Conservation (phyloP, 768 basidiomycete genomes). For the Tylopilus cervinicoccineus region DNA sequence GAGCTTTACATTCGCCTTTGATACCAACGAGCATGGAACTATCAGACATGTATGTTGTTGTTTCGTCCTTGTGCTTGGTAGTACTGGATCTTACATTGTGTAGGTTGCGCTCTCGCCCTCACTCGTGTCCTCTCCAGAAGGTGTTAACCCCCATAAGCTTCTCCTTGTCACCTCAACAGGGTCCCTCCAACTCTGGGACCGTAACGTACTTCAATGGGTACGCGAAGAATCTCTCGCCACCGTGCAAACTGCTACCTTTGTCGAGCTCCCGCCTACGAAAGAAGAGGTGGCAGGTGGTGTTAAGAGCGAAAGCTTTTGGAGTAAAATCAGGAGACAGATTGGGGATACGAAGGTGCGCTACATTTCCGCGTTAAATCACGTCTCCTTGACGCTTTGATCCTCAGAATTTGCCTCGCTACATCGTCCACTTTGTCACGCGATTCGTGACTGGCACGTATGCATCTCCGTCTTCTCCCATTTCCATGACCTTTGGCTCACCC, state of each 20-base stretch:
- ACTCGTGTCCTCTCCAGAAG: conserved; percentile 32
- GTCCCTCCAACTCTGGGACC: conserved; percentile 70
- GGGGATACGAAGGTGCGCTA: conserved; percentile 50
- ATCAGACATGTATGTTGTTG: conserved; percentile 55
- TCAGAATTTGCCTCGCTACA: conserved; percentile 69
- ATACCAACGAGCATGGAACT: conserved; percentile 61
- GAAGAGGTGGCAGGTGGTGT: conserved; percentile 20
- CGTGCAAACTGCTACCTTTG: conserved; percentile 60
- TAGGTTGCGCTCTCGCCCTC: conserved; percentile 51
- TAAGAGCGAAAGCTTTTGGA: conserved; percentile 43
- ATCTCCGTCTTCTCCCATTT: conserved; percentile 38
- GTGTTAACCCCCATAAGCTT: conserved; percentile 36
- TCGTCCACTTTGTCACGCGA: conserved; percentile 61
- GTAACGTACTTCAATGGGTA: conserved; percentile 60
- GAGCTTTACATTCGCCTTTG: conserved; percentile 60
- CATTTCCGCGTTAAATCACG: background rate
- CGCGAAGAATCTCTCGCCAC: conserved; percentile 77
- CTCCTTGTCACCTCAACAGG: conserved; percentile 72
- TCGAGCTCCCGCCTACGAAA: conserved; percentile 67
- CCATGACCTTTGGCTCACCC: conserved; percentile 4
- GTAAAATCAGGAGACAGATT: conserved; percentile 53
- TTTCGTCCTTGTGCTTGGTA: background rate
- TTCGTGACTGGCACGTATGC: conserved; percentile 69
- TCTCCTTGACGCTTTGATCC: background rate
- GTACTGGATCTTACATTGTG: background rate